Evolutionary conservation across 78 protist genomes (phyloP).

Genomic region (Cyanophora paradoxa): DNA sequence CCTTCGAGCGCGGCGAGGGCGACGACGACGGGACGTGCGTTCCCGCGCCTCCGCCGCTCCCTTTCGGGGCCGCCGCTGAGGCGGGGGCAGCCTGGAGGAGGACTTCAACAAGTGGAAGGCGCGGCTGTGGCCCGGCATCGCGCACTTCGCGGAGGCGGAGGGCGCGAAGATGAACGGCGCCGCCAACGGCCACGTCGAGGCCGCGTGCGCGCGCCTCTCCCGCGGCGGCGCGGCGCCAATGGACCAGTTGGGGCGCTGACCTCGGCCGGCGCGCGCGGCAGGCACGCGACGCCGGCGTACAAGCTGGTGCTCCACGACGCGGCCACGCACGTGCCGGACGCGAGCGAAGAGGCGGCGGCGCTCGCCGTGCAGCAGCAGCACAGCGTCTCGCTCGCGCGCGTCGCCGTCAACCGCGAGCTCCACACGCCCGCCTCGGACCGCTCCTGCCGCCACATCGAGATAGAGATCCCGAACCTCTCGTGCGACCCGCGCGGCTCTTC

Average conservation of each 20-base stretch:
- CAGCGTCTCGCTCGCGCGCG: too few relatives aligned
- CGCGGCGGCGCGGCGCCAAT: too few relatives aligned
- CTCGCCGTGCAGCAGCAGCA: too few relatives aligned
- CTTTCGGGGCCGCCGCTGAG: too few relatives aligned
- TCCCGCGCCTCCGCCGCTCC: too few relatives aligned
- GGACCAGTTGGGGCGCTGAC: background rate
- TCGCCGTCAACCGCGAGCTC: conserved; percentile 11
- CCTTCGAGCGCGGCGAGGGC: conserved; percentile 60
- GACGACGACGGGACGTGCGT: conserved; percentile 83
- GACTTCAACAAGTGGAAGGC: conserved; percentile 15
- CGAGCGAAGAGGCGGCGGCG: too few relatives aligned
- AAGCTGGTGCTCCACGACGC: background rate
- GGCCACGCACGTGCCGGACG: background rate
- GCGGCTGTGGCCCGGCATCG: background rate
- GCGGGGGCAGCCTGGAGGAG: background rate
- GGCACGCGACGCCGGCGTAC: background rate
- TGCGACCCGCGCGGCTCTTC: background rate
- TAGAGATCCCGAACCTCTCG: background rate
- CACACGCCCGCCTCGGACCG: background rate
- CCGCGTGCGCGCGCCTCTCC: too few relatives aligned
- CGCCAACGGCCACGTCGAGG: background rate
- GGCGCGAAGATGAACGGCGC: background rate
- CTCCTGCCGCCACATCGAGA: conserved; percentile 10
- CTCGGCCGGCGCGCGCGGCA: background rate
- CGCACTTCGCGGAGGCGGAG: background rate